Percentiles rank a stretch among this genome's conserved stretches.
Evolutionary conservation across 495 filamentous ascomycete species (phyloP).

Genomic region (Jackrogersella multiformis): DNA sequence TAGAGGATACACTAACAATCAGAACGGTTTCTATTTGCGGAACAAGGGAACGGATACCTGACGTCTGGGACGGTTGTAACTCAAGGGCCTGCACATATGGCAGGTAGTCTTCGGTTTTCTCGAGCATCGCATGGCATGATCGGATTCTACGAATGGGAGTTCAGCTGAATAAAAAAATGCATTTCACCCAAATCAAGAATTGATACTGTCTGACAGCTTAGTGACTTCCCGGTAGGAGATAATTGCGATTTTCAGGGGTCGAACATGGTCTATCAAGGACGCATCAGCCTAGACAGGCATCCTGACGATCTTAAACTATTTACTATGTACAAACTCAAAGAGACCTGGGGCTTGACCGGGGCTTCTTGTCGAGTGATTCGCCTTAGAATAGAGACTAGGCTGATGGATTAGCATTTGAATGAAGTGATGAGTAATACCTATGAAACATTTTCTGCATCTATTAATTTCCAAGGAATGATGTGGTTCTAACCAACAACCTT

Average conservation of each 20-base stretch:
- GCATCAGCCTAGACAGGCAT: not conserved
- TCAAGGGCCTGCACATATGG: constrained; percentile 38
- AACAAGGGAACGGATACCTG: constrained; percentile 43
- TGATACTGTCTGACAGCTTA: not conserved
- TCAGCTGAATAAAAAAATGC: constrained; percentile 46
- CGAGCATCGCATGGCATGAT: constrained; percentile 46
- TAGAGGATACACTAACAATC: constrained; percentile 61
- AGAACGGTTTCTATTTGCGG: constrained; percentile 42
- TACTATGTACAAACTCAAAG: not conserved
- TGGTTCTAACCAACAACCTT: not conserved
- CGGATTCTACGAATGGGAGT: constrained; percentile 46
- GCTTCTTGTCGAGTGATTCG: too few relatives aligned
- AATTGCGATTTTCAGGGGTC: constrained; percentile 27
- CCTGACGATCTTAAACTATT: not conserved
- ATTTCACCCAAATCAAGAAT: constrained; percentile 26
- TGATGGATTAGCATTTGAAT: too few relatives aligned
- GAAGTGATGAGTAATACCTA: too few relatives aligned
- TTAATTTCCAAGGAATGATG: not conserved
- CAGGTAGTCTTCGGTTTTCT: constrained; percentile 43
- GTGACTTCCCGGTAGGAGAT: too few relatives aligned
- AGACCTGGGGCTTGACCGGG: too few relatives aligned
- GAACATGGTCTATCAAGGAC: not conserved
- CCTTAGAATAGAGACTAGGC: too few relatives aligned
- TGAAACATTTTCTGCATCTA: too few relatives aligned
- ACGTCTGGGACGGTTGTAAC: constrained; percentile 45